A percentile compares a stretch with the other conserved stretches of the same genome.
These are phyloP conservation scores for Byssothecium circinans DNA, from an alignment of 2,329 filamentous ascomycete genomes.

Conservation along the genomic window DNA sequence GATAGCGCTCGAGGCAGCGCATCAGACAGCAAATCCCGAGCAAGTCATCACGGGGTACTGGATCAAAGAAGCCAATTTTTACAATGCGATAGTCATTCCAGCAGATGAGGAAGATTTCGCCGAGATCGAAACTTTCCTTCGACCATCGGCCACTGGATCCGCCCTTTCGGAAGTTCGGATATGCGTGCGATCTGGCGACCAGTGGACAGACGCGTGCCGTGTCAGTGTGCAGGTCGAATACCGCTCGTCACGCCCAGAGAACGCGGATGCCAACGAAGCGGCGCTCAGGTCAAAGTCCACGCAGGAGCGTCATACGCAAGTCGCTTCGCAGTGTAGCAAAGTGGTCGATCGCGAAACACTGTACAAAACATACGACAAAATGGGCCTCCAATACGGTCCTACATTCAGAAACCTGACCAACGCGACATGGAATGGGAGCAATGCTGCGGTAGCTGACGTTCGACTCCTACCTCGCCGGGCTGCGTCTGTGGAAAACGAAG, in stretches of 20 bases:
- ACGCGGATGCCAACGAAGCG: neutral
- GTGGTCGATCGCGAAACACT: neutral
- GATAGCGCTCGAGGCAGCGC: conserved; percentile 3
- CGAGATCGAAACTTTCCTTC: neutral
- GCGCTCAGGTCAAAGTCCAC: neutral
- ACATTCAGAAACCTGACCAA: conserved; percentile 3
- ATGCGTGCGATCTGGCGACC: neutral
- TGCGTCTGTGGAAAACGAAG: neutral
- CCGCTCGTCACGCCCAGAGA: no score
- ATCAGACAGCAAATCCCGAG: neutral
- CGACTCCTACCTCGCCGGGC: neutral
- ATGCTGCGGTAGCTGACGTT: conserved; percentile 1
- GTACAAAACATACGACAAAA: neutral
- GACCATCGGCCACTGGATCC: conserved; percentile 4
- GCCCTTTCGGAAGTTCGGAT: conserved; percentile 7
- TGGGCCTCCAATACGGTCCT: conserved; percentile 1
- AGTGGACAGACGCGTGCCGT: neutral
- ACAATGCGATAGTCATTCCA: conserved; percentile 5
- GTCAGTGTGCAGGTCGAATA: neutral
- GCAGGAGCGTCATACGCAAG: neutral
- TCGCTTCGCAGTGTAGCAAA: neutral
- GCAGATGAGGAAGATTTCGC: neutral
- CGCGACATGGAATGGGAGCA: conserved; percentile 2
- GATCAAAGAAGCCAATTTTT: conserved; percentile 11
- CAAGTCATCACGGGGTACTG: conserved; percentile 20